phyloP scores from a whole-genome alignment of 1,284 basidiomycete species.

The Pseudozyma sp. region DNA sequence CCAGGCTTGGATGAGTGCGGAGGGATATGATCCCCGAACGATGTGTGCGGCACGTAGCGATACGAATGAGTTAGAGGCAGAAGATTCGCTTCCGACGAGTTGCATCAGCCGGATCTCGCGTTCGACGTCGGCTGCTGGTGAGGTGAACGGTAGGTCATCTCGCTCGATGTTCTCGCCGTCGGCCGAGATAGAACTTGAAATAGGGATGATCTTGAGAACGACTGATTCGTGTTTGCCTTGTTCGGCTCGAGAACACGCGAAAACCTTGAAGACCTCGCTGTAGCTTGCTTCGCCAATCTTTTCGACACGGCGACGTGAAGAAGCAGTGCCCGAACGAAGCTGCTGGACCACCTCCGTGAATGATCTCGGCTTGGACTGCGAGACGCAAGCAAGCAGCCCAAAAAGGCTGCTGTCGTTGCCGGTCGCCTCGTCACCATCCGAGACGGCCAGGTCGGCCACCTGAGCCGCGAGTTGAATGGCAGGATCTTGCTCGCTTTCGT shows the following conservation, averaged over 20 bases:
- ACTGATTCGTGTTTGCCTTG: slow-evolving; percentile 12
- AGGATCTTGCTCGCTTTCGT: slow-evolving; percentile 26
- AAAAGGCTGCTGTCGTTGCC: slow-evolving; percentile 4
- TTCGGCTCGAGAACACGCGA: background rate
- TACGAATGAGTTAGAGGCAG: slow-evolving; percentile 34
- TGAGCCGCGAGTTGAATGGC: slow-evolving; percentile 20
- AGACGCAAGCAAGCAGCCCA: slow-evolving; percentile 25
- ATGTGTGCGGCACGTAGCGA: slow-evolving; percentile 75
- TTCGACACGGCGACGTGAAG: slow-evolving; percentile 43
- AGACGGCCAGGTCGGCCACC: slow-evolving; percentile 15
- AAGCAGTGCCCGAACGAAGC: slow-evolving; percentile 2
- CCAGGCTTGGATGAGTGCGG: slow-evolving; percentile 82
- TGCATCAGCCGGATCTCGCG: slow-evolving; percentile 89
- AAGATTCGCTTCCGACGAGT: slow-evolving; percentile 71
- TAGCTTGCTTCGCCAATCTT: slow-evolving; percentile 97
- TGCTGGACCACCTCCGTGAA: slow-evolving; percentile 19
- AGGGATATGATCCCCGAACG: slow-evolving; percentile 85
- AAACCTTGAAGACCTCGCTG: slow-evolving; percentile 86
- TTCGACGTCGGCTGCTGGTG: slow-evolving; percentile 77
- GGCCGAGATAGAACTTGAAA: slow-evolving; percentile 55
- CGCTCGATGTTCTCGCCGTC: slow-evolving; percentile 30
- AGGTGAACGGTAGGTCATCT: slow-evolving; percentile 68
- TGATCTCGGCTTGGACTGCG: slow-evolving; percentile 20
- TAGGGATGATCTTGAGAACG: slow-evolving; percentile 79
- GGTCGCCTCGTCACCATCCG: slow-evolving; percentile 2